Percentiles rank a stretch among this genome's conserved stretches.
Evolutionary conservation across 371 early-diverging fungal species (phyloP).

Genomic region (Capniomyces stellatus): DNA sequence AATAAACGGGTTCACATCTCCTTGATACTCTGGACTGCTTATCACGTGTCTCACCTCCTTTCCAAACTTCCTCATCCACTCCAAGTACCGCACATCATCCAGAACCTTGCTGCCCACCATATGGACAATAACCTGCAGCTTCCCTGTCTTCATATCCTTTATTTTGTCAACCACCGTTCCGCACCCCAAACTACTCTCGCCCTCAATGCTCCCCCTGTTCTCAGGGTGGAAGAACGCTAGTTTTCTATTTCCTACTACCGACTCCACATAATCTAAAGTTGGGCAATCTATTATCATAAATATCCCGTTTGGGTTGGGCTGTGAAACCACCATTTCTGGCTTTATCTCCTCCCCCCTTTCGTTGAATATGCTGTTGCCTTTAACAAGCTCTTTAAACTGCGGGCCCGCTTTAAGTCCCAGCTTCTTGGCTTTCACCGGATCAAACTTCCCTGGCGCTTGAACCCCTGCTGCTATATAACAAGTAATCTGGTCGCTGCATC

Average conservation of each 20-base stretch:
- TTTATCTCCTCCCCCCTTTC: slow-evolving; percentile 50
- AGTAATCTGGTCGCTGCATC: slow-evolving; percentile 22
- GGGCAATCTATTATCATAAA: slow-evolving; percentile 83
- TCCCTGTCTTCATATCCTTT: slow-evolving; percentile 4
- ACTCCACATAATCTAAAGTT: slow-evolving; percentile 34
- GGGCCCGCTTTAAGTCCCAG: slow-evolving; percentile 63
- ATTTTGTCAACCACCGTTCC: no score
- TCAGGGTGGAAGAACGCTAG: slow-evolving; percentile 27
- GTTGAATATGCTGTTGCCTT: slow-evolving; percentile 44
- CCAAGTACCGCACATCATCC: slow-evolving; percentile 39
- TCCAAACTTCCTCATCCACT: slow-evolving; percentile 58
- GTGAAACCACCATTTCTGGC: slow-evolving; percentile 50
- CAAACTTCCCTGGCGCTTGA: slow-evolving; percentile 63
- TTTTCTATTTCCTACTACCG: slow-evolving; percentile 30
- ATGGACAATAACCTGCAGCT: slow-evolving; percentile 36
- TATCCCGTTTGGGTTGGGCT: slow-evolving; percentile 34
- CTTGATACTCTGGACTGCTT: slow-evolving; percentile 13
- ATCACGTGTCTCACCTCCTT: slow-evolving; percentile 31
- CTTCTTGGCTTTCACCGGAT: slow-evolving; percentile 43
- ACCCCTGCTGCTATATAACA: slow-evolving; percentile 66
- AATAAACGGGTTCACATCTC: slow-evolving; percentile 20
- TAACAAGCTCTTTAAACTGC: slow-evolving; percentile 41
- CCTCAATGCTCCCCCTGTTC: background rate
- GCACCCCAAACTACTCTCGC: background rate
- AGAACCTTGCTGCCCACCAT: slow-evolving; percentile 46